Conservation (phyloP, 2,329 filamentous ascomycete species). For the Trichoderma lentiforme region DNA sequence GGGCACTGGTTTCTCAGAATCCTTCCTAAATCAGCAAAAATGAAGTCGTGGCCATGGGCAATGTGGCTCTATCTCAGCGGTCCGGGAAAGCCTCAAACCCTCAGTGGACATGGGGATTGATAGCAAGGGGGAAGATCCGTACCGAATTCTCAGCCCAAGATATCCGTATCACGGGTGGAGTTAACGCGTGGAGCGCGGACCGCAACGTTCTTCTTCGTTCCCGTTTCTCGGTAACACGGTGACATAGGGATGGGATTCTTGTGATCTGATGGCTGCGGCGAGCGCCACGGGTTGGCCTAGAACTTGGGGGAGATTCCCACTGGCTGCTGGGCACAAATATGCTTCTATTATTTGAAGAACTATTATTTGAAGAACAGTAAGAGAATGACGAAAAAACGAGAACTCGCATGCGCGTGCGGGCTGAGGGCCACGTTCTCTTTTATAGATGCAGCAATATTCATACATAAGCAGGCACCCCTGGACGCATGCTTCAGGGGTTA, state of each 20-base stretch:
- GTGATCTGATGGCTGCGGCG: background rate
- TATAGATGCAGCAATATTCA: background rate
- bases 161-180: background rate
- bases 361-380: background rate
- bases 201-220: background rate
- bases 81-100: conserved; percentile 1
- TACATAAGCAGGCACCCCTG: background rate
- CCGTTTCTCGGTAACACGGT: conserved; percentile 6
- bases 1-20: background rate
- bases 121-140: background rate
- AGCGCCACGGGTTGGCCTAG: background rate
- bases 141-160: background rate
- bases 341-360: background rate
- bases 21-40: background rate
- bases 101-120: background rate
- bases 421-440: background rate
- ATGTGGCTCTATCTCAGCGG: background rate
- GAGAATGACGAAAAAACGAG: background rate
- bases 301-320: background rate
- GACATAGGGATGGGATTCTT: background rate
- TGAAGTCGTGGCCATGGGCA: background rate
- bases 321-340: background rate
- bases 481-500: background rate
- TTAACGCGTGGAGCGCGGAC: background rate
- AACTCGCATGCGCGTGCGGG: background rate